phyloP scores from a whole-genome alignment of 495 filamentous ascomycete species.

The Penicillium nucicola region DNA sequence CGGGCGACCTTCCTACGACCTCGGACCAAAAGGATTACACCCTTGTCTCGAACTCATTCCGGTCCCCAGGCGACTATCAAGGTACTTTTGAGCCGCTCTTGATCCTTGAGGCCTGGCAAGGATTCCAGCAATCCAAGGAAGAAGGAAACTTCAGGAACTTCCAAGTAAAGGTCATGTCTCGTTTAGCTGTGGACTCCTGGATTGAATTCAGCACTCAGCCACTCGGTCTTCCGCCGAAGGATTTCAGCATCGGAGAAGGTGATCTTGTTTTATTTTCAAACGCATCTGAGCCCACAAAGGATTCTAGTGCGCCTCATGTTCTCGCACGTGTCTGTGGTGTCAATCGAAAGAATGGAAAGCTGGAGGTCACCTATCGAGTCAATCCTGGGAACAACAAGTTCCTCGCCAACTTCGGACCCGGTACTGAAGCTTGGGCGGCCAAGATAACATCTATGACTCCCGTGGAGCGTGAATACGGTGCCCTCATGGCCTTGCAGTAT shows the following conservation, averaged over 20 bases:
- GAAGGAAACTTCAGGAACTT: conserved; percentile 75
- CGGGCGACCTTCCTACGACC: conserved; percentile 76
- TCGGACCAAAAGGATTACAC: conserved; percentile 65
- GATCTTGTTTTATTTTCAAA: conserved; percentile 85
- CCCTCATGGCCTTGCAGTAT: conserved; percentile 83
- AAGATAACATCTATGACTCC: conserved; percentile 87
- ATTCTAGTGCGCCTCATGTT: conserved; percentile 67
- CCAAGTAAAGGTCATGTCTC: conserved; percentile 78
- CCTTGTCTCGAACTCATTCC: conserved; percentile 71
- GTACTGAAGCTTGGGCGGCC: conserved; percentile 64
- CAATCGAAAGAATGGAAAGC: conserved; percentile 69
- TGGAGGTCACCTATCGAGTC: conserved; percentile 83
- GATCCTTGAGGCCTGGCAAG: conserved; percentile 92
- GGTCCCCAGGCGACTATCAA: conserved; percentile 74
- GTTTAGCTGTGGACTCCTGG: conserved; percentile 87
- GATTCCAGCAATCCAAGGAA: conserved; percentile 84
- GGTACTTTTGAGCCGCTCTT: conserved; percentile 86
- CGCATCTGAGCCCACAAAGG: conserved; percentile 59
- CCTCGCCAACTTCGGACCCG: conserved; percentile 50
- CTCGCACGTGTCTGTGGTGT: conserved; percentile 79
- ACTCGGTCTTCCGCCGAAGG: conserved; percentile 63
- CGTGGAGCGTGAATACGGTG: conserved; percentile 91
- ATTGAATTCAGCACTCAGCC: conserved; percentile 85
- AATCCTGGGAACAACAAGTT: conserved; percentile 57
- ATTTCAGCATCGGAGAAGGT: conserved; percentile 72